phyloP scores from a whole-genome alignment of 768 basidiomycete genomes.

The Paxillus ammoniavirescens region DNA sequence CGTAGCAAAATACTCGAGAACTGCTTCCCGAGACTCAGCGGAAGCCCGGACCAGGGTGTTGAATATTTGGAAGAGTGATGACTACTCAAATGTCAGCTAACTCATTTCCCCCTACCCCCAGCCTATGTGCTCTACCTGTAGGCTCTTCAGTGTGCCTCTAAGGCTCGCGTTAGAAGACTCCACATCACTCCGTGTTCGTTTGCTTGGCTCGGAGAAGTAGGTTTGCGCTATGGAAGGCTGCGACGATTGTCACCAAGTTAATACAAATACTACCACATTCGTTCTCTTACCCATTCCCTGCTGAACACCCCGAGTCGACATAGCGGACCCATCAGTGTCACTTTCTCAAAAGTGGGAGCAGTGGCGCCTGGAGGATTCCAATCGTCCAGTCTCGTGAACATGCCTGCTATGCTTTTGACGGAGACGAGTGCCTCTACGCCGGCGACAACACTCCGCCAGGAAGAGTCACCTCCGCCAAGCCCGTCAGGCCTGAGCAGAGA shows the following conservation, averaged over 20 bases:
- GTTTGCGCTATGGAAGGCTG: constrained; percentile 74
- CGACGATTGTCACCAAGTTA: constrained; percentile 6
- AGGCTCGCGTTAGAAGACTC: constrained; percentile 84
- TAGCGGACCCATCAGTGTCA: constrained; percentile 80
- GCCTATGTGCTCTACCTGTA: constrained; percentile 57
- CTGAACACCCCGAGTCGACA: constrained; percentile 83
- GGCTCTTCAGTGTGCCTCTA: constrained; percentile 77
- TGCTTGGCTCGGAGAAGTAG: constrained; percentile 87
- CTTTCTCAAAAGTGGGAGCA: constrained; percentile 58
- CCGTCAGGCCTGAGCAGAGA: constrained; percentile 67
- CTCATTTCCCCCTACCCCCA: neutral
- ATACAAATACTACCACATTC: neutral
- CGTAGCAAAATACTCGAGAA: constrained; percentile 78
- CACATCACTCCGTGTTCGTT: constrained; percentile 68
- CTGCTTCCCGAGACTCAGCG: constrained; percentile 73
- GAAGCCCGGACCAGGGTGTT: constrained; percentile 86
- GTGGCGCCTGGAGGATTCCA: constrained; percentile 68
- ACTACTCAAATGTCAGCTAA: constrained; percentile 25
- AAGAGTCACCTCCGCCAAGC: constrained; percentile 66
- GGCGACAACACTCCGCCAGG: constrained; percentile 84
- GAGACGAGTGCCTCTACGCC: constrained; percentile 80
- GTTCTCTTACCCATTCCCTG: constrained; percentile 73
- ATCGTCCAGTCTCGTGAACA: constrained; percentile 72
- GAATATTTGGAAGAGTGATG: constrained; percentile 82
- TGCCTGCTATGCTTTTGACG: constrained; percentile 78